Evolutionary conservation across 176 grass and related monocot species (phyloP), one percentile per base, ranked within the genome.

Genomic region (Oryza brachyantha): DNA sequence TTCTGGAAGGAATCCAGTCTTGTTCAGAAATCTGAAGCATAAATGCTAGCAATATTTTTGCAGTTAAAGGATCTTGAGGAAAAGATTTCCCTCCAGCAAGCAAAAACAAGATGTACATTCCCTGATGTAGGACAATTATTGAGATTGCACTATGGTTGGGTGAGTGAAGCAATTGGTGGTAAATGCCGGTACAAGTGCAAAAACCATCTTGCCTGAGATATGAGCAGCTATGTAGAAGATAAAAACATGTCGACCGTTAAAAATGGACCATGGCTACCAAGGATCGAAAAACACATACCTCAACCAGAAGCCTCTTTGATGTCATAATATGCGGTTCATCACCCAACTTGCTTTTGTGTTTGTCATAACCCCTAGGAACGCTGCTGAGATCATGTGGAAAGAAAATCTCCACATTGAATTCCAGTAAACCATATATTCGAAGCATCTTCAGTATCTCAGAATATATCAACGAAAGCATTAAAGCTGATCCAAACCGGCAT

Each of bases 401-500:
- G 78, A 86, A 94, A 41, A 98, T 92, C 64, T 98, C 92, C n/a
- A 68, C 70, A 85, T 89, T 81, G 43, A 98, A 98, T 70, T 98
- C 81, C 72, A 98, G 73, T 65, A 90, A 83, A 16, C 95, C 92
- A 24, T 77, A 85, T 28, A 83, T 45, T 10, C 61, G 76, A 14
- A 94, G 74, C 29, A 85, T 92, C 86, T 94, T 98, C 21, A 98
- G 29, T 34, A 94, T 70, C 83, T 98, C 95, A 3, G 92, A 98
- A 77, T 98, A 98, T 90, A 98, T 91, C 72, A 94, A 80, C 2
- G 92, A 88, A 21, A 98, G 85, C 85, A 98, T 91, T 10, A 79
- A 50, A 70, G 80, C 90, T 31, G 95, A 91, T 87, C 95, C 95
- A 45, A 88, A 88, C 54, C 91, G 85, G 55, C 92, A 93, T 61